Evolutionary conservation across 192 early-diverging fungal species (phyloP).

Genomic region (Phlyctochytrium planicorne): DNA sequence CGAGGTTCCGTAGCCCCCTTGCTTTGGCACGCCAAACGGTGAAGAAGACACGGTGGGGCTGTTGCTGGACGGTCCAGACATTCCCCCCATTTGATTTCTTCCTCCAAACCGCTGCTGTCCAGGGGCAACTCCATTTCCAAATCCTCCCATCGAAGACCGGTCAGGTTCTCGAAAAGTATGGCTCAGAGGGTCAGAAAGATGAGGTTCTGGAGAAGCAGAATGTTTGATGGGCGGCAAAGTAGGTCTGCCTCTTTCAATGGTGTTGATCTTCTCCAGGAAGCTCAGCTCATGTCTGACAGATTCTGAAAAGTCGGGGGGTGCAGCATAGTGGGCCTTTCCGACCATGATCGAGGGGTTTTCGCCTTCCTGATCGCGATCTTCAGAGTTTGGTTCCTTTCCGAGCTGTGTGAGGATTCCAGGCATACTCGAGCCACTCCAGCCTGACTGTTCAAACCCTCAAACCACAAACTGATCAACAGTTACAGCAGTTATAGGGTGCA

Average conservation of each 20-base stretch:
- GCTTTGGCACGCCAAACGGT: no score
- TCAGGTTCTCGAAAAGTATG: no score
- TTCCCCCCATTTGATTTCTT: no score
- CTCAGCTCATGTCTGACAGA: not conserved
- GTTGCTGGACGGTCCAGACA: no score
- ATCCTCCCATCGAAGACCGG: no score
- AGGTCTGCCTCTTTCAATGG: conserved; percentile 6
- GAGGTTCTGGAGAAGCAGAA: not conserved
- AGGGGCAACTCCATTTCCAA: no score
- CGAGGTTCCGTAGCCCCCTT: no score
- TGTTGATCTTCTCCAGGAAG: not conserved
- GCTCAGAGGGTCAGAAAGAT: not conserved
- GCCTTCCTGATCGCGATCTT: not conserved
- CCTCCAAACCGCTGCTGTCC: no score
- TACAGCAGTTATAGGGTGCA: no score
- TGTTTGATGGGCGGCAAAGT: conserved; percentile 25
- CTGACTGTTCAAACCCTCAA: no score
- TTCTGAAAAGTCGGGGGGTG: not conserved
- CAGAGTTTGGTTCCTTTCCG: not conserved
- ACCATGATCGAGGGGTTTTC: not conserved
- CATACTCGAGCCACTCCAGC: not conserved
- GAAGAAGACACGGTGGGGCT: no score
- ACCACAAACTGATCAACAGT: no score
- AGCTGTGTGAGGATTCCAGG: not conserved
- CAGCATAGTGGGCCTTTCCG: not conserved